Conservation (phyloP, 1,284 basidiomycete genomes). For the Sporisorium sorghi region DNA sequence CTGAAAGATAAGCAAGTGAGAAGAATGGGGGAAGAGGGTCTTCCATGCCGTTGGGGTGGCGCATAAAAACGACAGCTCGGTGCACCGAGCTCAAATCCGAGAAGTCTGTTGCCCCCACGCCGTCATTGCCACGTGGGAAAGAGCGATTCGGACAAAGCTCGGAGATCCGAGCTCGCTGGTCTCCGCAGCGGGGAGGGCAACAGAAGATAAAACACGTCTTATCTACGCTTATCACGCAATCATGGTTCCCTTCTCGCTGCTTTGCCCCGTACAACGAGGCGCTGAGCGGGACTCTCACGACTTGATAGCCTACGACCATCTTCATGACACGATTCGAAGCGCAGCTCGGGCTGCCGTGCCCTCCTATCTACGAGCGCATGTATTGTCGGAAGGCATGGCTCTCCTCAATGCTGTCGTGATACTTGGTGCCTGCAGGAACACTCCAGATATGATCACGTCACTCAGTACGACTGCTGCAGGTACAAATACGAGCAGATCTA, state of each 20-base stretch:
- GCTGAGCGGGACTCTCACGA: too few species aligned
- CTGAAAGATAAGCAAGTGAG: neutral
- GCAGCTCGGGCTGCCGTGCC: neutral
- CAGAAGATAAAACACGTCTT: conserved; percentile 5
- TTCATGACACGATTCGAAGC: neutral
- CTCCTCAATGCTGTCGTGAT: neutral
- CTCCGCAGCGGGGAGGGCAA: neutral
- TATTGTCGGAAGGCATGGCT: neutral
- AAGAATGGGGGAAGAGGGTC: neutral
- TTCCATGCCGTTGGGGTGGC: neutral
- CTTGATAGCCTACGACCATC: neutral
- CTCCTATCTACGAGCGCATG: neutral
- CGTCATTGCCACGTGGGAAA: neutral
- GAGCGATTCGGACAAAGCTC: neutral
- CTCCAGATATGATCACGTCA: neutral
- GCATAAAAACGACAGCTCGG: neutral
- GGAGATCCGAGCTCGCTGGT: neutral
- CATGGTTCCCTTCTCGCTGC: neutral
- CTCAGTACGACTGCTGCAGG: neutral
- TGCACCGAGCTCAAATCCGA: conserved; percentile 7
- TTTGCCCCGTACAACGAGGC: neutral
- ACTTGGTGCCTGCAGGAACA: neutral
- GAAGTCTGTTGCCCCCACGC: neutral
- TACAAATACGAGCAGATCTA: neutral
- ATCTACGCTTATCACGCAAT: conserved; percentile 10